These are phyloP conservation scores for Filosporella fistucella DNA, from an alignment of 495 filamentous ascomycete genomes.

Conservation along the genomic window DNA sequence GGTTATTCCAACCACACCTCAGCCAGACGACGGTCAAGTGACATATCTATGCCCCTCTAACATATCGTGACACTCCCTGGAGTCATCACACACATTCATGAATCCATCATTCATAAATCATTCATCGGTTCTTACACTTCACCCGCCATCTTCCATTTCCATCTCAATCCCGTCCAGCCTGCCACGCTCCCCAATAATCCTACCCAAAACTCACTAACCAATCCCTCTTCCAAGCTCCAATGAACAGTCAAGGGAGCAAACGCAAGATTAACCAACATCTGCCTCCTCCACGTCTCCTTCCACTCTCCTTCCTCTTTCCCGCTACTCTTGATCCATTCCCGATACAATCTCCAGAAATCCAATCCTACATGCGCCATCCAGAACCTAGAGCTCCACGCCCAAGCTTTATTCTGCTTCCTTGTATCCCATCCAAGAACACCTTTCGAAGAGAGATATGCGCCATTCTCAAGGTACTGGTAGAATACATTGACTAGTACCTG, in stretches of 20 bases:
- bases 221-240: conserved; percentile 72
- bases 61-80: too few species aligned
- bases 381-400: conserved; percentile 70
- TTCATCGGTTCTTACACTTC: too few species aligned
- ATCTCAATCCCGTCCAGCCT: conserved; percentile 62
- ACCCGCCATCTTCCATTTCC: conserved; percentile 49
- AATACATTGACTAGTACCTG: conserved; percentile 62
- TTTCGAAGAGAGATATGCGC: conserved; percentile 68
- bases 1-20: too few species aligned
- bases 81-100: too few species aligned
- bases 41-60: too few species aligned
- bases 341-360: conserved; percentile 60
- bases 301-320: conserved; percentile 30
- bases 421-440: conserved; percentile 59
- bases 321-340: conserved; percentile 26
- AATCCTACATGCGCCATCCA: conserved; percentile 77
- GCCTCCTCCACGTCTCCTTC: conserved; percentile 38
- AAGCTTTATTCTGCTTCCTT: conserved; percentile 47
- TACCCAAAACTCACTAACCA: conserved; percentile 53
- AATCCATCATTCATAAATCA: too few species aligned
- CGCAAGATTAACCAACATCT: conserved; percentile 43
- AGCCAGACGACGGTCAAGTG: too few species aligned
- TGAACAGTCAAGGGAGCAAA: conserved; percentile 64
- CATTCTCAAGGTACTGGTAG: conserved; percentile 83
- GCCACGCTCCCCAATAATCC: conserved; percentile 62